A percentile compares a stretch with the other conserved stretches of the same genome.
Evolutionary conservation across 2,329 filamentous ascomycete species (phyloP).

Genomic region (Diaporthe destruens): DNA sequence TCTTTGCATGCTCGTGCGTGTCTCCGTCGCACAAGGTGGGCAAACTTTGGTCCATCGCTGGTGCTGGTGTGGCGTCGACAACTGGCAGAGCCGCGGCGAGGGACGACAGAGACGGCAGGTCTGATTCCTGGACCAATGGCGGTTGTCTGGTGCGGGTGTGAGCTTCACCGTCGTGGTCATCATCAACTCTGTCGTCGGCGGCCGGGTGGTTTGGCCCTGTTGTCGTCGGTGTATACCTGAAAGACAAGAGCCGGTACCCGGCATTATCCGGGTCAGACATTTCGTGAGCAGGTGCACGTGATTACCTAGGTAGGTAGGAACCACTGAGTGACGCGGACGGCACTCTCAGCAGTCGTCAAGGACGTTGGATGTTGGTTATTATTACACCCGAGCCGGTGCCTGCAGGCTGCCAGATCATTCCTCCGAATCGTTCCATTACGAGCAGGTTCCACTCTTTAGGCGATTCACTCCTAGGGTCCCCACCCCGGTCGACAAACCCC

Average conservation of each 20-base stretch:
- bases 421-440: too few species aligned
- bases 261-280: slow-evolving; percentile 36
- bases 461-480: neutral
- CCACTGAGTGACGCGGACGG: too few species aligned
- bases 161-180: neutral
- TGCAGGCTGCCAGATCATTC: slow-evolving; percentile 6
- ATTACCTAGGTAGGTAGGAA: too few species aligned
- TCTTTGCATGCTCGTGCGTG: neutral
- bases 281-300: too few species aligned
- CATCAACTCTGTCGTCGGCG: neutral
- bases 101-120: slow-evolving; percentile 33
- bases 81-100: slow-evolving; percentile 26
- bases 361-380: neutral
- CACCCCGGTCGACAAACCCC: neutral
- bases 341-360: too few species aligned
- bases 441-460: neutral
- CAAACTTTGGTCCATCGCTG: neutral
- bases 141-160: neutral
- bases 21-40: neutral
- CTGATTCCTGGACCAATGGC: neutral
- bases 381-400: neutral
- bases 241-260: slow-evolving; percentile 38
- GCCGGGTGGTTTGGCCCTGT: neutral
- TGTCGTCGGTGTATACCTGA: slow-evolving; percentile 31
- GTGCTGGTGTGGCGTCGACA: neutral